A percentile compares a stretch with the other conserved stretches of the same genome.
Evolutionary conservation across 2,329 filamentous ascomycete species (phyloP).

Genomic region (Colletotrichum truncatum): DNA sequence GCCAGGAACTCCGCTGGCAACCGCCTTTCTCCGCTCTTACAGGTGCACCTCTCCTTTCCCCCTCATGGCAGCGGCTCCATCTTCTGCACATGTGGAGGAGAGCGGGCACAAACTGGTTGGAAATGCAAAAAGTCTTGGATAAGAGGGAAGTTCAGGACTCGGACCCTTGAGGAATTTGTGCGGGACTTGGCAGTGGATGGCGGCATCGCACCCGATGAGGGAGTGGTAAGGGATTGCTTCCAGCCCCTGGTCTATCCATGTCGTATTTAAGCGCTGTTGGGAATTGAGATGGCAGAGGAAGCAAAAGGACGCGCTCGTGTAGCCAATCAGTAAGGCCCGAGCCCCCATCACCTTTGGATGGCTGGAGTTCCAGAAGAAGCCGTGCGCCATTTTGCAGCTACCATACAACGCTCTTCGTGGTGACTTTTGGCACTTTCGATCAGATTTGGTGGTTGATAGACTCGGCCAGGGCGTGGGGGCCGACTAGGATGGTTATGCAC

Average conservation of each 20-base stretch:
- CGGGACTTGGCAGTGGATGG: constrained; percentile 6
- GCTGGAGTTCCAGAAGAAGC: not conserved
- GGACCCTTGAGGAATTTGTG: constrained; percentile 7
- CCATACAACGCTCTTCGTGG: too few species aligned
- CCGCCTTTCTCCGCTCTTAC: not conserved
- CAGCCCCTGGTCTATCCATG: too few species aligned
- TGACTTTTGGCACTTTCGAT: not conserved
- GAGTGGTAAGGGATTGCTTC: not conserved
- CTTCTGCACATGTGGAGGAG: not conserved
- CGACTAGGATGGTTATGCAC: too few species aligned
- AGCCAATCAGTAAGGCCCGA: constrained; percentile 16
- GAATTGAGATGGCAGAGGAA: constrained; percentile 27
- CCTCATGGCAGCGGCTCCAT: not conserved
- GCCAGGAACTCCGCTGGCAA: not conserved
- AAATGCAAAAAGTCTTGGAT: not conserved
- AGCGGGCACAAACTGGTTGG: not conserved
- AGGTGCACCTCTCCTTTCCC: too few species aligned
- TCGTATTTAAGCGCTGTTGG: constrained; percentile 15
- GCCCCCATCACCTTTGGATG: not conserved
- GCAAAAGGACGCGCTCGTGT: constrained; percentile 1
- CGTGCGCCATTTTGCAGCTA: constrained; percentile 21
- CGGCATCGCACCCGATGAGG: not conserved
- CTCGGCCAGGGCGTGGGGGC: too few species aligned
- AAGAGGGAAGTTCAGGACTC: not conserved
- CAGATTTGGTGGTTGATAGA: not conserved